These are phyloP conservation scores for Monosporozyma servazzii DNA, from an alignment of 805 yeast species.

Conservation along the genomic window DNA sequence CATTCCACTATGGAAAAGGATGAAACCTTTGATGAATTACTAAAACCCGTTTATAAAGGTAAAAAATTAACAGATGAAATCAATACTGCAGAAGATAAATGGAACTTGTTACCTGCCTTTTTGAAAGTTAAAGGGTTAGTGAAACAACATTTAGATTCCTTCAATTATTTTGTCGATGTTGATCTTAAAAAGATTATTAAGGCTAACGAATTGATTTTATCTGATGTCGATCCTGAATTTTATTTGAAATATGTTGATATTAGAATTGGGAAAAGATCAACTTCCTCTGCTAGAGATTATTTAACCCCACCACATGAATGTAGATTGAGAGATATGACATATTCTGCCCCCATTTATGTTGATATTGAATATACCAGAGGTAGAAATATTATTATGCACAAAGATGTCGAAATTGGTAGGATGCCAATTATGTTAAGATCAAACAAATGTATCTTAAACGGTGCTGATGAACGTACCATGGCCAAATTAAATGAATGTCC, in stretches of 20 bases:
- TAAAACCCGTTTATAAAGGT: slow-evolving; percentile 79
- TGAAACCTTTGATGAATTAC: slow-evolving; percentile 63
- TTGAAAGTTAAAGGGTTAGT: slow-evolving; percentile 91
- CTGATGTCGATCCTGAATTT: slow-evolving; percentile 96
- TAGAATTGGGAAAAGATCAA: slow-evolving; percentile 75
- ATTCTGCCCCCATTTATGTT: slow-evolving; percentile 90
- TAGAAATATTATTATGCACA: slow-evolving; percentile 77
- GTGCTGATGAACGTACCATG: slow-evolving; percentile 73
- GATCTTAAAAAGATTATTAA: slow-evolving; percentile 86
- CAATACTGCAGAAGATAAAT: slow-evolving; percentile 87
- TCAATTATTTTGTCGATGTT: slow-evolving; percentile 88
- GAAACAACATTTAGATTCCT: slow-evolving; percentile 96
- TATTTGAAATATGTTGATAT: slow-evolving; percentile 89
- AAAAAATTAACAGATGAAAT: slow-evolving; percentile 80
- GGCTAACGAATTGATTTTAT: slow-evolving; percentile 81
- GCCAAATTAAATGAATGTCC: slow-evolving; percentile 90
- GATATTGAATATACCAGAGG: slow-evolving; percentile 98
- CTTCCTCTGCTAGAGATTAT: slow-evolving; percentile 46
- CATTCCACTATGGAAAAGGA: slow-evolving; percentile 27
- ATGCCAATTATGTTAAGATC: slow-evolving; percentile 99
- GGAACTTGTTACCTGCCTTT: slow-evolving; percentile 95
- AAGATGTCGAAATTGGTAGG: slow-evolving; percentile 88
- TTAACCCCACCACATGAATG: slow-evolving; percentile 89
- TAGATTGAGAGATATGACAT: slow-evolving; percentile 85
- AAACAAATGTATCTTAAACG: slow-evolving; percentile 79